phyloP scores from a whole-genome alignment of 768 basidiomycete species.

The Lentinula guzmanii region DNA sequence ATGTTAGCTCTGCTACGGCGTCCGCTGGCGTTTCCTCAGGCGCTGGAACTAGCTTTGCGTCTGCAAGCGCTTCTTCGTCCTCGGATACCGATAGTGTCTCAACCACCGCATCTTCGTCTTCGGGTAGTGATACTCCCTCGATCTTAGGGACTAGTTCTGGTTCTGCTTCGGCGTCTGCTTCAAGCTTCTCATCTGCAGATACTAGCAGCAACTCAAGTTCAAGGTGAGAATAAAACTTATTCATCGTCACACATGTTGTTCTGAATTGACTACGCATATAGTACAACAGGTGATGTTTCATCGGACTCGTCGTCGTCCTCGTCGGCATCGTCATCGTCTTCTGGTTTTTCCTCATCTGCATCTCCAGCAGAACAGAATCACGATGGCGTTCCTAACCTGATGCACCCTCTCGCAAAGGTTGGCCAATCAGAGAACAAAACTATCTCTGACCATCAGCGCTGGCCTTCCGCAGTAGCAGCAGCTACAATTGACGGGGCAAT shows the following conservation, averaged over 20 bases:
- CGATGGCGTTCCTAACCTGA: background rate
- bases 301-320: background rate
- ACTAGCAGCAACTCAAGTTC: background rate
- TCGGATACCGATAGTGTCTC: too few species aligned
- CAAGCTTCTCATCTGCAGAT: background rate
- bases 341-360: background rate
- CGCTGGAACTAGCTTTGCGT: background rate
- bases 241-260: too few species aligned
- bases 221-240: background rate
- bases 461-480: background rate
- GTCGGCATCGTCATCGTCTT: background rate
- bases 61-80: background rate
- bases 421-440: background rate
- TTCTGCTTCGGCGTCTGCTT: background rate
- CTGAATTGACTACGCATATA: background rate
- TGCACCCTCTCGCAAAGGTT: background rate
- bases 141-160: background rate
- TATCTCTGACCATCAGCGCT: background rate
- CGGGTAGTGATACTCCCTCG: background rate
- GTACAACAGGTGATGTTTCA: background rate
- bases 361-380: background rate
- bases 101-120: background rate
- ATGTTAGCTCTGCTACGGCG: background rate
- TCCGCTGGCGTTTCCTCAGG: background rate
- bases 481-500: background rate